Evolutionary conservation across 805 yeast genomes (phyloP), one percentile per base, ranked within the genome.

Genomic region (Pichia paraexigua): DNA sequence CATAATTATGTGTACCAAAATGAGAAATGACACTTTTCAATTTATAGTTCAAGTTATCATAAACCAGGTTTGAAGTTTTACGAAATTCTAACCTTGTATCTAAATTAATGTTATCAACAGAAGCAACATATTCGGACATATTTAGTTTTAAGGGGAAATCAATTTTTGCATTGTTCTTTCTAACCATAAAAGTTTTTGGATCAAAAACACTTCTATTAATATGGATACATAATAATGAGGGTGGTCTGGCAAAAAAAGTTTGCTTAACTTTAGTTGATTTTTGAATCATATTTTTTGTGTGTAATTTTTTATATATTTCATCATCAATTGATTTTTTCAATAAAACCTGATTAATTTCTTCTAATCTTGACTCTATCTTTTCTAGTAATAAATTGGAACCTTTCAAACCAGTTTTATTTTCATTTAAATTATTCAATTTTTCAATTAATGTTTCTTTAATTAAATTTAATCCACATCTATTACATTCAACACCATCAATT

Each of bases 1-100:
- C 99, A 64, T 89, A 94, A 60, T 92, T 90, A 60, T 94, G 97
- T 1, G 96, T 86, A 46, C 99, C 99, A 65, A 85, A 91, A 67
- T 92, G 99, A 1, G 92, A 83, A 44, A 92, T 87, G 1, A 87
- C 94, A 0, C 97, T 87, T 62, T 87, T 87, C 55, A 92, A 74
- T 41, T 81, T 75, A 65, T 92, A 92, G 3, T 75, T 70, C 43
- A 85, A 64, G 3, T 50, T 35, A 41, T 40, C 13, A 50, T 51
- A n/a, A 47, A 47, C 64, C 71, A 75, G 54, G 78, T 83, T 55
- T 78, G 82, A 20, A 35, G 17, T n/a, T 52, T 80, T 81, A 45
- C 86, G 76, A 78, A 91, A 84, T 22, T 88, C 79, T 37, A 75
- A 64, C 62, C 94, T 76, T 0, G 96, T 96, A 69, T 90, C 96